phyloP scores from a whole-genome alignment of 2,329 filamentous ascomycete genomes.

The Cladophialophora yegresii region DNA sequence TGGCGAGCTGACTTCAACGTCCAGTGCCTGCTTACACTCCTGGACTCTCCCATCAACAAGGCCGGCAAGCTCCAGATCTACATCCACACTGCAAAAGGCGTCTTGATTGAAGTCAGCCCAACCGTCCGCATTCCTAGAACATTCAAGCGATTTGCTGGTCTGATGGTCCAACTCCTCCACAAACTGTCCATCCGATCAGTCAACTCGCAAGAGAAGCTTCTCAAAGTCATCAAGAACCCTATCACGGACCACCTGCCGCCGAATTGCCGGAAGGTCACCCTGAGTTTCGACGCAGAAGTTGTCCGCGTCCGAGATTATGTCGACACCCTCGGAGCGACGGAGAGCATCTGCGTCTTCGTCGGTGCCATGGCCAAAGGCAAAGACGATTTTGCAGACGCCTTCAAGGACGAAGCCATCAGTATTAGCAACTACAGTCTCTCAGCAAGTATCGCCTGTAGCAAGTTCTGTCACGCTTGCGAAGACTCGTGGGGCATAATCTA shows the following conservation, averaged over 20 bases:
- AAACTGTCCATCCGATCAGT: slow-evolving; percentile 94
- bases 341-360: slow-evolving; percentile 97
- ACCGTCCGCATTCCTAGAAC: slow-evolving; percentile 96
- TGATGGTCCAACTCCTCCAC: slow-evolving; percentile 98
- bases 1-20: slow-evolving; percentile 35
- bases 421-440: slow-evolving; percentile 98
- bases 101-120: slow-evolving; percentile 97
- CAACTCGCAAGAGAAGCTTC: slow-evolving; percentile 93
- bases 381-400: slow-evolving; percentile 91
- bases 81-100: slow-evolving; percentile 95
- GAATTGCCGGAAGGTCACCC: slow-evolving; percentile 95
- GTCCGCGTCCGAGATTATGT: slow-evolving; percentile 89
- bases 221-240: slow-evolving; percentile 96
- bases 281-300: slow-evolving; percentile 89
- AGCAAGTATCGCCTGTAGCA: slow-evolving; percentile 97
- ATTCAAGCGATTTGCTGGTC: slow-evolving; percentile 96
- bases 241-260: slow-evolving; percentile 95
- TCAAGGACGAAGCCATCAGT: slow-evolving; percentile 94
- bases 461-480: slow-evolving; percentile 97
- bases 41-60: slow-evolving; percentile 98
- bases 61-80: slow-evolving; percentile 96
- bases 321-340: slow-evolving; percentile 71
- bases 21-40: slow-evolving; percentile 91
- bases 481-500: slow-evolving; percentile 94
- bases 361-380: slow-evolving; percentile 97